Percentiles rank a stretch among this genome's conserved stretches.
Evolutionary conservation across 2,329 filamentous ascomycete species (phyloP).

Genomic region (Fusarium sp.): DNA sequence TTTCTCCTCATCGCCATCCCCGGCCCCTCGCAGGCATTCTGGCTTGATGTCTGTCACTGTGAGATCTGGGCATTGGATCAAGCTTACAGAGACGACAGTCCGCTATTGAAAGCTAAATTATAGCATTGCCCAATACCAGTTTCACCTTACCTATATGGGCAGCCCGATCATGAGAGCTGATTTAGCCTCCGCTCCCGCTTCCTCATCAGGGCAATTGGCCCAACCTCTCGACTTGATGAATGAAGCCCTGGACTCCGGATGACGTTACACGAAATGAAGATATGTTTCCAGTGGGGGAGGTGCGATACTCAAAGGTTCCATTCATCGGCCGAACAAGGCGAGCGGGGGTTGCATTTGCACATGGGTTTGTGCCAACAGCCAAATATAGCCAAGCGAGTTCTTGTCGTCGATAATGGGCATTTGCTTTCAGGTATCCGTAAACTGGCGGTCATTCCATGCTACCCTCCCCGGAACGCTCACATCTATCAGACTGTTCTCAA

Average conservation of each 20-base stretch:
- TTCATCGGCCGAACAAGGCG: constrained; percentile 20
- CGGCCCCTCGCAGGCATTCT: constrained; percentile 9
- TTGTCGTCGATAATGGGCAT: constrained; percentile 3
- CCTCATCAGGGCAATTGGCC: constrained; percentile 14
- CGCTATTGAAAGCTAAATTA: constrained; percentile 22
- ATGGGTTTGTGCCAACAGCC: constrained; percentile 14
- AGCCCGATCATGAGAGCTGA: constrained; percentile 1
- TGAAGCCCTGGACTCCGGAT: constrained; percentile 18
- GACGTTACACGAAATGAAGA: constrained; percentile 37
- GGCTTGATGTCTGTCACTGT: constrained; percentile 7
- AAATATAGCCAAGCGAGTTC: constrained; percentile 18
- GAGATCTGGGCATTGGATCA: constrained; percentile 1
- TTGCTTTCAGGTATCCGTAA: neutral
- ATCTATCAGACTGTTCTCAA: constrained; percentile 1
- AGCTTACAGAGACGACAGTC: neutral
- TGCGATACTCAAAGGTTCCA: constrained; percentile 20
- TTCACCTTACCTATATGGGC: constrained; percentile 9
- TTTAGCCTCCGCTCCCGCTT: neutral
- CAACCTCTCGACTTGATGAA: constrained; percentile 23
- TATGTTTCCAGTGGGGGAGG: constrained; percentile 29
- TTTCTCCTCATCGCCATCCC: constrained; percentile 6
- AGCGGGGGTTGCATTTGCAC: constrained; percentile 25
- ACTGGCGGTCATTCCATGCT: constrained; percentile 1
- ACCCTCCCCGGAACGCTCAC: neutral
- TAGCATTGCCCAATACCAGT: neutral